Percentiles rank a stretch among this genome's conserved stretches.
Conservation (phyloP, 1,139 yeast species). For the Magnusiomyces clavatus region DNA sequence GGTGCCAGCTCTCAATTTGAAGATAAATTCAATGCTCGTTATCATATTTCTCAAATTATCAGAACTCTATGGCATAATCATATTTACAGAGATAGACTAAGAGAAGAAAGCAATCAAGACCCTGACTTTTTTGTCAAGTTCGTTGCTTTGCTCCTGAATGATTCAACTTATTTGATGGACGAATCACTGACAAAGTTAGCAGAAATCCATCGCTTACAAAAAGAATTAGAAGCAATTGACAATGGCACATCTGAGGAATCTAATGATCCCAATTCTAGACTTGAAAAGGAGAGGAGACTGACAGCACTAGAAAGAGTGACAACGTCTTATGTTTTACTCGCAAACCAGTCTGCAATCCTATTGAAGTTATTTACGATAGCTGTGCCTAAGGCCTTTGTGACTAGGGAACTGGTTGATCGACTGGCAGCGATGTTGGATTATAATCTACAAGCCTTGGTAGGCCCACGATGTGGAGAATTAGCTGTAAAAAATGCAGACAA, state of each 20-base stretch:
- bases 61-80: slow-evolving; percentile 78
- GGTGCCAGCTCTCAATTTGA: slow-evolving; percentile 94
- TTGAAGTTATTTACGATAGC: slow-evolving; percentile 77
- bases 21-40: slow-evolving; percentile 89
- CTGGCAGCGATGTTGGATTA: slow-evolving; percentile 93
- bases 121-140: slow-evolving; percentile 73
- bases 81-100: slow-evolving; percentile 58
- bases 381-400: slow-evolving; percentile 78
- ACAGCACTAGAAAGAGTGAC: slow-evolving; percentile 68
- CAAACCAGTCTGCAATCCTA: slow-evolving; percentile 74
- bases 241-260: neutral
- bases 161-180: slow-evolving; percentile 83
- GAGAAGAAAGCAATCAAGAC: slow-evolving; percentile 44
- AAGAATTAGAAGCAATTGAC: slow-evolving; percentile 35
- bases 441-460: slow-evolving; percentile 82
- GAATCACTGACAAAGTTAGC: slow-evolving; percentile 78
- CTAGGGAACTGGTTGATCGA: slow-evolving; percentile 87
- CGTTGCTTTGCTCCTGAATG: slow-evolving; percentile 91
- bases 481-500: slow-evolving; percentile 80
- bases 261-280: neutral
- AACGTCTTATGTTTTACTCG: slow-evolving; percentile 70
- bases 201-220: slow-evolving; percentile 67
- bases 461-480: slow-evolving; percentile 85
- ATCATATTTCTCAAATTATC: slow-evolving; percentile 73
- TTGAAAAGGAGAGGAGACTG: slow-evolving; percentile 32